These are phyloP conservation scores for Datisca glomerata DNA, from an alignment of 306 rosid species.

Conservation along the genomic window DNA sequence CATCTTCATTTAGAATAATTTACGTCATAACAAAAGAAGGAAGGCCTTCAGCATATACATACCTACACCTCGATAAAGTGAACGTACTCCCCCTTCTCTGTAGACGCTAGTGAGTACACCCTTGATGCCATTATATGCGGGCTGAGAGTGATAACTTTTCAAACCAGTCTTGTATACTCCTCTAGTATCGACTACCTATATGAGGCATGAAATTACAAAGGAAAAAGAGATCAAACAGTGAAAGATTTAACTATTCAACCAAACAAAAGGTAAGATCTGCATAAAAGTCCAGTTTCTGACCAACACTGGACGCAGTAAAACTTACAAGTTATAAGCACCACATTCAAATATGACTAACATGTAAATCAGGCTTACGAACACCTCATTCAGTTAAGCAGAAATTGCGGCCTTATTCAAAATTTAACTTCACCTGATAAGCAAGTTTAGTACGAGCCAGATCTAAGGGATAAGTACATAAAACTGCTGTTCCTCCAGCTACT, in stretches of 20 bases:
- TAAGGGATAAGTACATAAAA: conserved; percentile 81
- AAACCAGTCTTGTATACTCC: conserved; percentile 28
- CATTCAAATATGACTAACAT: no score
- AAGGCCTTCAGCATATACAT: conserved; percentile 14
- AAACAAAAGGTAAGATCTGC: neutral
- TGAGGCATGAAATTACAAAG: conserved; percentile 6
- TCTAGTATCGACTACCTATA: conserved; percentile 49
- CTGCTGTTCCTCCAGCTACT: conserved; percentile 93
- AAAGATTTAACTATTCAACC: neutral
- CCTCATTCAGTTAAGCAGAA: no score
- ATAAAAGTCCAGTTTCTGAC: no score
- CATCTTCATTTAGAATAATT: neutral
- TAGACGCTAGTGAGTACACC: conserved; percentile 63
- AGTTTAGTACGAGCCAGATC: conserved; percentile 97
- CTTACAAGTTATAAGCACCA: no score
- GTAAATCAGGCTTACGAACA: no score
- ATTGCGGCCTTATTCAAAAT: no score
- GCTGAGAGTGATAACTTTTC: conserved; percentile 28
- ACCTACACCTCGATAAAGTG: conserved; percentile 86
- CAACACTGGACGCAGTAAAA: no score
- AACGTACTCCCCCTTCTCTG: conserved; percentile 73
- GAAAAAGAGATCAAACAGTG: neutral
- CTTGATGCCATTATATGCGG: conserved; percentile 48
- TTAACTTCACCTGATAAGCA: conserved; percentile 72
- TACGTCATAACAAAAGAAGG: neutral